These are phyloP conservation scores for Cordyceps fumosorosea DNA, from an alignment of 2,329 filamentous ascomycete species.

Conservation along the genomic window DNA sequence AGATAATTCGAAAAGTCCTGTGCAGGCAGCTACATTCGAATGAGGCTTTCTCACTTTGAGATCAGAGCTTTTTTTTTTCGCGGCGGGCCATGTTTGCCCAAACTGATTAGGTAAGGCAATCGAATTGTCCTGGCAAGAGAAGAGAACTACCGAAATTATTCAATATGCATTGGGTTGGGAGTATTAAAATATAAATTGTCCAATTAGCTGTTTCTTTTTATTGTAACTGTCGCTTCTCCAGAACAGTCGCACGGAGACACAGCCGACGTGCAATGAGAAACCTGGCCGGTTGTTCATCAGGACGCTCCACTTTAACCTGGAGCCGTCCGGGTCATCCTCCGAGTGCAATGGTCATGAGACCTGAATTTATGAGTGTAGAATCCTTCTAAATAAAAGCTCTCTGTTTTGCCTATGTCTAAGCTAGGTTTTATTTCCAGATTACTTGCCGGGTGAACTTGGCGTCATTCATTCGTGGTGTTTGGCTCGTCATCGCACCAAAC, in stretches of 20 bases:
- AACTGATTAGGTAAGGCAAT: constrained; percentile 10
- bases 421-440: not conserved
- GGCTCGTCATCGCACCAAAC: too few species aligned
- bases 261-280: not conserved
- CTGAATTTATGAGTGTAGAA: not conserved
- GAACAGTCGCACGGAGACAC: not conserved
- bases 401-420: not conserved
- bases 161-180: too few species aligned
- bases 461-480: not conserved
- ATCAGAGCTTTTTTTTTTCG: not conserved
- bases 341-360: not conserved
- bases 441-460: not conserved
- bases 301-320: not conserved
- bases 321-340: not conserved
- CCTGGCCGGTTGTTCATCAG: not conserved
- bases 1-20: not conserved
- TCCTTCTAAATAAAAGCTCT: not conserved
- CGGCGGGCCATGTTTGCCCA: not conserved
- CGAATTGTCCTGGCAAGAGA: too few species aligned
- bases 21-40: not conserved
- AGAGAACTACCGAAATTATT: too few species aligned
- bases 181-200: too few species aligned
- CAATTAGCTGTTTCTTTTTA: too few species aligned
- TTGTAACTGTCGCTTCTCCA: too few species aligned
- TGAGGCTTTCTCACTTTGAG: not conserved